These are phyloP conservation scores for Aspergillus novoparasiticus DNA, from an alignment of 2,329 filamentous ascomycete species.

Conservation along the genomic window DNA sequence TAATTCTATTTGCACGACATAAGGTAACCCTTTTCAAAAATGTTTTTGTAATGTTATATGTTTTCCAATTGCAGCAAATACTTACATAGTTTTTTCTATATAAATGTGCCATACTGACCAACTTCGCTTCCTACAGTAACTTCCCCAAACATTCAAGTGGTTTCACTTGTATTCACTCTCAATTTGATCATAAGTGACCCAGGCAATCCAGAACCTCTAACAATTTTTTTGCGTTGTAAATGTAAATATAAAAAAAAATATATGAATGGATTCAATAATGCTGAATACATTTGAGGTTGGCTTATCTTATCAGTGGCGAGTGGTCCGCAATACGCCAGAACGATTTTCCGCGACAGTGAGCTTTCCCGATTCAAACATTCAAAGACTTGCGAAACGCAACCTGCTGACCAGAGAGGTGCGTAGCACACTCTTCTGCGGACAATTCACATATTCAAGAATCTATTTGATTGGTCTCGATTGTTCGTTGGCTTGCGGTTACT, in stretches of 20 bases:
- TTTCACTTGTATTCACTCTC: neutral
- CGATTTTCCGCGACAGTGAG: constrained; percentile 38
- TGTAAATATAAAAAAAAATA: no score
- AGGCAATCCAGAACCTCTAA: neutral
- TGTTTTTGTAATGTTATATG: neutral
- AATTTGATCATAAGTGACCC: neutral
- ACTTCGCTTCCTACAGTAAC: neutral
- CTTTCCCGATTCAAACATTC: constrained; percentile 19
- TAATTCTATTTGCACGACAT: neutral
- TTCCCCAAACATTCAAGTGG: neutral
- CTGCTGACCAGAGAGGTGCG: constrained; percentile 23
- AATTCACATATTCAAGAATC: neutral
- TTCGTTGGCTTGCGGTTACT: neutral
- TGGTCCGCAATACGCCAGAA: constrained; percentile 29
- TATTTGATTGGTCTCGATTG: neutral
- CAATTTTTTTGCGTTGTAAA: neutral
- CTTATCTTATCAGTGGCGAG: constrained; percentile 40
- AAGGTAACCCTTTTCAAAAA: neutral
- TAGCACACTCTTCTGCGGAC: constrained; percentile 21
- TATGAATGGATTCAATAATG: neutral
- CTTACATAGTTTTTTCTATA: neutral
- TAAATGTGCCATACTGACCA: neutral
- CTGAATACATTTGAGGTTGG: neutral
- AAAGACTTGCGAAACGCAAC: constrained; percentile 13
- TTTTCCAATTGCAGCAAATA: neutral